A percentile compares a stretch with the other conserved stretches of the same genome.
Conservation (phyloP, 176 grass and related monocot species). For the Oryza coarctata region DNA sequence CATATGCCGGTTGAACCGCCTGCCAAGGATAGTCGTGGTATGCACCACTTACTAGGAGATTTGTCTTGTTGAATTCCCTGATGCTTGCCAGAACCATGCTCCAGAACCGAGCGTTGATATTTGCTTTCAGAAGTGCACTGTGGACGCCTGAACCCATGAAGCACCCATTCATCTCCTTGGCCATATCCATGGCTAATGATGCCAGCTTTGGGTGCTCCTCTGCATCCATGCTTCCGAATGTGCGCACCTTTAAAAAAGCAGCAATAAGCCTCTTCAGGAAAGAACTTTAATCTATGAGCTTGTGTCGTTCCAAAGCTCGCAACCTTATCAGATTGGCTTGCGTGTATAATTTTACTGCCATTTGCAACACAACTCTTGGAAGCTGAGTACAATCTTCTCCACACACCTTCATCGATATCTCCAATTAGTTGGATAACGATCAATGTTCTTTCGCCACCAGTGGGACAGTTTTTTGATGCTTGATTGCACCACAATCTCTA, state of each 20-base stretch:
- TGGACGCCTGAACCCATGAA: neutral
- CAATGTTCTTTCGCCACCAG: neutral
- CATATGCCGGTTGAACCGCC: neutral
- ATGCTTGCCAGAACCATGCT: neutral
- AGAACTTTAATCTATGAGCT: neutral
- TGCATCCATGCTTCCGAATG: neutral
- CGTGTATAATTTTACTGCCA: slow-evolving; percentile 21
- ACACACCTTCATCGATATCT: neutral
- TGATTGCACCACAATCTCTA: neutral
- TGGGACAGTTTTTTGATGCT: neutral
- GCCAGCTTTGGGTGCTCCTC: neutral
- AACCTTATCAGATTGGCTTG: neutral
- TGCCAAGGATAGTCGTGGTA: neutral
- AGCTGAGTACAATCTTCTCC: neutral
- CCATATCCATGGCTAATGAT: slow-evolving; percentile 14
- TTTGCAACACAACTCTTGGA: neutral
- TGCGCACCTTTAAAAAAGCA: slow-evolving; percentile 23
- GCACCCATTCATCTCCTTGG: neutral
- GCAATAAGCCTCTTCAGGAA: slow-evolving; percentile 13
- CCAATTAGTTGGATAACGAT: neutral
- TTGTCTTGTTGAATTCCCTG: neutral
- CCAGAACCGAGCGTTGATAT: neutral
- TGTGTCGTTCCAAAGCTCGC: neutral
- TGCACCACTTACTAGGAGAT: neutral
- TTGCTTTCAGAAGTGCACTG: neutral